A percentile compares a stretch with the other conserved stretches of the same genome.
phyloP scores from a whole-genome alignment of 2,329 filamentous ascomycete species.

The Cercospora zeina region DNA sequence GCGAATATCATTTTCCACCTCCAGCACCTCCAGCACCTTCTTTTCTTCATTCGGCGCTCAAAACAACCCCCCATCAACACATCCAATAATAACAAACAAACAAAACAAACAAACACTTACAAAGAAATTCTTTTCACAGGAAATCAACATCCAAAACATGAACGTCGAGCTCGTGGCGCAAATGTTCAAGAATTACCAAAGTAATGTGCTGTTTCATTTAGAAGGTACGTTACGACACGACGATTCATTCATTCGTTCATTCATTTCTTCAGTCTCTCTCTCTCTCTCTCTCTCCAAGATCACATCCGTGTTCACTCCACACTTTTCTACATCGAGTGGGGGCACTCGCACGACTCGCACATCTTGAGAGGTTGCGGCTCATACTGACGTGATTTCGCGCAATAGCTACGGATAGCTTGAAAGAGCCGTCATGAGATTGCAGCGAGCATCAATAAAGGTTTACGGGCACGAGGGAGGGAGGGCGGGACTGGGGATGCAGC shows the following conservation, averaged over 20 bases:
- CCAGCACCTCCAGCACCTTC: background rate
- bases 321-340: no score
- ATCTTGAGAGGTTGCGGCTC: no score
- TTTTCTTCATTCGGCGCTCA: background rate
- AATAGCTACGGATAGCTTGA: conserved; percentile 34
- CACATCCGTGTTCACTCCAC: no score
- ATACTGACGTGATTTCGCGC: background rate
- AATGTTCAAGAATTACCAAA: conserved; percentile 99
- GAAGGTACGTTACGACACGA: conserved; percentile 84
- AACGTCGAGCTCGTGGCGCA: conserved; percentile 96
- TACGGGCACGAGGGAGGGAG: background rate
- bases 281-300: no score
- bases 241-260: background rate
- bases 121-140: conserved; percentile 52
- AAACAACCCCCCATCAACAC: no score
- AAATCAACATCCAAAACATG: conserved; percentile 99
- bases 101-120: background rate
- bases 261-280: no score
- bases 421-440: conserved; percentile 30
- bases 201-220: conserved; percentile 93
- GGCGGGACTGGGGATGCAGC: background rate
- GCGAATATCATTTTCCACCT: background rate
- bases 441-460: background rate
- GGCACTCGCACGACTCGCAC: no score
- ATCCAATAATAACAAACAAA: no score